Conservation (phyloP, 495 filamentous ascomycete genomes). For the Penicillium antarcticum region DNA sequence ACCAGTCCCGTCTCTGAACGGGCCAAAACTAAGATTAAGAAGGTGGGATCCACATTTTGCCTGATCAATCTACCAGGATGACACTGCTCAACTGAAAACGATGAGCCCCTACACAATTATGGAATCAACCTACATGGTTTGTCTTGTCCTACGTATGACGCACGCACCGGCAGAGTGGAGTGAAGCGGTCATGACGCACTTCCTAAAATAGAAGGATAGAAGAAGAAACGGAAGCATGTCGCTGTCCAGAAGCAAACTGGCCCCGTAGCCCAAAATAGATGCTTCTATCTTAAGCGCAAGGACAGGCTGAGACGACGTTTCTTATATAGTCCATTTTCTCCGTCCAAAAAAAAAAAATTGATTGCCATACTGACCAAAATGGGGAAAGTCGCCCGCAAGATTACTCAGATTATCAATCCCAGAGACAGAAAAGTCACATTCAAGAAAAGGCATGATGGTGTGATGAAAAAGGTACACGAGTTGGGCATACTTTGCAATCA, state of each 20-base stretch:
- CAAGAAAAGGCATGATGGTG: background rate
- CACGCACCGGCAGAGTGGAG: background rate
- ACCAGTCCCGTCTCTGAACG: no score
- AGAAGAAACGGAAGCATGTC: background rate
- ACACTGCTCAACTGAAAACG: no score
- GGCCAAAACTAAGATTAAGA: no score
- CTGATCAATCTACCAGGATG: no score
- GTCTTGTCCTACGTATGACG: no score
- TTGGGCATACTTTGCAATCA: background rate
- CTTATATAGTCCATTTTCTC: background rate
- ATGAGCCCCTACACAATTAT: no score
- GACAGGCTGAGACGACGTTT: background rate
- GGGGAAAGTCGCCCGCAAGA: background rate
- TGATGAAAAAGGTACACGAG: background rate
- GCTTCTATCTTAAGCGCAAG: background rate
- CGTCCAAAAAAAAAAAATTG: background rate
- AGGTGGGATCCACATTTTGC: no score
- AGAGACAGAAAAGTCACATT: background rate
- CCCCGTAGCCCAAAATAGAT: background rate
- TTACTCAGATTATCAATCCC: background rate
- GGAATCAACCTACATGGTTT: no score
- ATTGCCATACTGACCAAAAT: background rate
- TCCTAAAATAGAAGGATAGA: background rate
- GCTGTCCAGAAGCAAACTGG: background rate
- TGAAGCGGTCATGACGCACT: background rate